Evolutionary conservation across 1,284 basidiomycete species (phyloP), one percentile per base, ranked within the genome.

Genomic region (Leccinum solheimii): DNA sequence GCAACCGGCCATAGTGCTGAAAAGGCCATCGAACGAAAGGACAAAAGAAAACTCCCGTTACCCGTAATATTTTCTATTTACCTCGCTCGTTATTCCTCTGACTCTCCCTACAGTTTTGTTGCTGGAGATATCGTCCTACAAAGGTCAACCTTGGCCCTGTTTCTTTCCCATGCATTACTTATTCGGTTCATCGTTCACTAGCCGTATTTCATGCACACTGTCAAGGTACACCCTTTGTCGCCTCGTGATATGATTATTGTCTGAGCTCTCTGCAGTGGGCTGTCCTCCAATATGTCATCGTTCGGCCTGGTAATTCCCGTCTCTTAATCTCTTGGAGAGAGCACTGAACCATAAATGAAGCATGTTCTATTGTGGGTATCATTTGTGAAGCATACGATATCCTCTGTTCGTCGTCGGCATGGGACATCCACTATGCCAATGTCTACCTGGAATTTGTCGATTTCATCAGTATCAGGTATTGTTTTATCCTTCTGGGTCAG

Each of bases 151-250:
- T n/a, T 49, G 23, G 57, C 26, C 10, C 57, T 5, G 11, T 58
- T 54, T 6, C 27, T 55, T 49, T 6, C 34, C 10, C 40, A 19
- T 50, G 9, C 36, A 26, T 38, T 51, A 34, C 57, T 61, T 50
- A 63, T n/a, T 38, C 55, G 61, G 56, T 58, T 56, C 21, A 26
- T 57, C 54, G 9, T 53, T 58, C 14, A 26, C 3, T 62, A 88
- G 86, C 81, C 89, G 0, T 94, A 95, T 76, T 95, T 95, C 73
- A 90, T 95, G 87, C 90, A 94, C 72, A 89, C 92, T 0, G 75
- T 95, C 69, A 94, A 92, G 78, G 88, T 91, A 68, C 45, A 76
- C 60, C 63, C 67, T 5, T 36, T 57, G 21, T 52, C 13, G 10
- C 26, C 43, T 48, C 21, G 1, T 8, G 10, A 57, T 23, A 51